Evolutionary conservation across 257 asterid genomes (phyloP).

Genomic region (Nicotiana obtusifolia): DNA sequence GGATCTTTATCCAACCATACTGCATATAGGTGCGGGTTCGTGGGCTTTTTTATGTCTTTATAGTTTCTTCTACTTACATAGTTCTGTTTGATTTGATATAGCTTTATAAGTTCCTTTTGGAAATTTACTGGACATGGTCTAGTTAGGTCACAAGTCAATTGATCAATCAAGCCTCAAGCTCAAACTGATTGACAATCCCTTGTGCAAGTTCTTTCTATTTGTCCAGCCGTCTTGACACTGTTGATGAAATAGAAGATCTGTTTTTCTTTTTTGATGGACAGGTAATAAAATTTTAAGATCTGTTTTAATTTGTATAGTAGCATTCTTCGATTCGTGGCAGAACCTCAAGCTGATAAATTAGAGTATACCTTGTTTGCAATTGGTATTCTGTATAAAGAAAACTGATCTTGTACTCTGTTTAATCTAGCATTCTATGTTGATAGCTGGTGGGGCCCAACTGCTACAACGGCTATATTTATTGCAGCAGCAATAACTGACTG

Average conservation of each 20-base stretch:
- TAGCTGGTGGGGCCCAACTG: conserved; percentile 90
- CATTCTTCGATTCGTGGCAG: background rate
- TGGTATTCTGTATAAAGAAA: background rate
- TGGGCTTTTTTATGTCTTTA: background rate
- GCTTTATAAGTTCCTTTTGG: background rate
- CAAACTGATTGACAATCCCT: background rate
- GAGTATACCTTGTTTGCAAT: background rate
- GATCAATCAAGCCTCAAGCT: background rate
- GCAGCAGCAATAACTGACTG: conserved; percentile 94
- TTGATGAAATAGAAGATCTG: background rate
- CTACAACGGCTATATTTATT: conserved; percentile 73
- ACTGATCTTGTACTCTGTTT: conserved; percentile 13
- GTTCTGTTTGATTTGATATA: background rate
- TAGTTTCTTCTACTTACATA: background rate
- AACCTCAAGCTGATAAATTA: background rate
- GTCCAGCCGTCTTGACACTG: background rate
- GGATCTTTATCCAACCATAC: background rate
- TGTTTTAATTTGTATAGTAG: background rate
- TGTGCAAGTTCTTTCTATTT: background rate
- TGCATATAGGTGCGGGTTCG: background rate
- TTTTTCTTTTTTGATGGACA: background rate
- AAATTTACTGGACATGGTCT: background rate
- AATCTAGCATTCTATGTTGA: conserved; percentile 72
- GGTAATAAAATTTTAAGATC: background rate
- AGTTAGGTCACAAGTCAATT: background rate